Conservation (phyloP, 768 basidiomycete genomes). For the Suillus discolor region DNA sequence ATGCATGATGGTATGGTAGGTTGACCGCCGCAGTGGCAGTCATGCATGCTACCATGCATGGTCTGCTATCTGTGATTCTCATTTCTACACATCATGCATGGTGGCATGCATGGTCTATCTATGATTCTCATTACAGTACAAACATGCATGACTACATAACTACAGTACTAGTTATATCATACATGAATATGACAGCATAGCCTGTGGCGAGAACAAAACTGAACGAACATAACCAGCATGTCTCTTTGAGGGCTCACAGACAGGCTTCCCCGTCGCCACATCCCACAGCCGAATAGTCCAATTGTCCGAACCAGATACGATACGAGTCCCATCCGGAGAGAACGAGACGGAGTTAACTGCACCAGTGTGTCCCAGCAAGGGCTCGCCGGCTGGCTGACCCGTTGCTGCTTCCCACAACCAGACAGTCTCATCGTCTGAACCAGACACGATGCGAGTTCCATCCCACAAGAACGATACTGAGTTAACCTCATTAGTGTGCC, state of each 20-base stretch:
- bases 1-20: too few species aligned
- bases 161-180: too few species aligned
- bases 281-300: neutral
- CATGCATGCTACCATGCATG: too few species aligned
- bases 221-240: neutral
- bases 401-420: slow-evolving; percentile 17
- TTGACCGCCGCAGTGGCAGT: too few species aligned
- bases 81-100: too few species aligned
- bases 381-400: neutral
- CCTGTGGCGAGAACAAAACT: neutral
- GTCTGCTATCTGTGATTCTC: too few species aligned
- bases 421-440: slow-evolving; percentile 15
- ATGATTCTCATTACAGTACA: too few species aligned
- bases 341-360: fast-evolving
- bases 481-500: slow-evolving; percentile 14
- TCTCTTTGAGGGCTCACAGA: neutral
- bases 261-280: neutral
- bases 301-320: neutral
- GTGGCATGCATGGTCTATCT: too few species aligned
- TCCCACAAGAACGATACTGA: slow-evolving; percentile 22
- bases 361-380: neutral
- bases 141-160: too few species aligned
- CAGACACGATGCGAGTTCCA: slow-evolving; percentile 20
- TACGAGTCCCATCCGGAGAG: neutral
- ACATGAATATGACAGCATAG: too few species aligned